Conservation (phyloP, 805 yeast species). For the Lipomyces yamanashiensis region DNA sequence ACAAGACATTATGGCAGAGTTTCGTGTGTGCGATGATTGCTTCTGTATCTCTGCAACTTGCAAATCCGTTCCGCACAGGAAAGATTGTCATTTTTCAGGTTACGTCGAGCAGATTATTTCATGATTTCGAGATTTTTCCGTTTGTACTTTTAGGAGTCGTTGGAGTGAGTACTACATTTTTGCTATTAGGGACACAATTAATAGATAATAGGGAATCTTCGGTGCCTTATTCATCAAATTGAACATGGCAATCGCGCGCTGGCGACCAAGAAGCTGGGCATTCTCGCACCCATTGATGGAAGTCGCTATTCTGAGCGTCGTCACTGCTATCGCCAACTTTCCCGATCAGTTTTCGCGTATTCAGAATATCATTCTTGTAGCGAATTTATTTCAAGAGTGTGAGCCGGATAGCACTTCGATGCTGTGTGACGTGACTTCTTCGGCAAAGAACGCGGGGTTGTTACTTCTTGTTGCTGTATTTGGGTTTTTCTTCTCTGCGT, state of each 20-base stretch:
- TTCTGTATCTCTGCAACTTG: conserved; percentile 59
- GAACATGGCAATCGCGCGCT: conserved; percentile 35
- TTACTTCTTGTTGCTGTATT: conserved; percentile 50
- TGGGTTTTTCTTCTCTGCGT: conserved; percentile 66
- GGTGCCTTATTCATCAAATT: conserved; percentile 30
- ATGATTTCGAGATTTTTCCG: conserved; percentile 69
- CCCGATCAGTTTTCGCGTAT: conserved; percentile 59
- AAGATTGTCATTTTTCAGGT: conserved; percentile 67
- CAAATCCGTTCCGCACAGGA: conserved; percentile 57
- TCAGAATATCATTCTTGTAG: conserved; percentile 61
- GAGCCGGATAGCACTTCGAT: conserved; percentile 38
- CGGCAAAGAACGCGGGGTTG: conserved; percentile 42
- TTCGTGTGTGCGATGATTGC: conserved; percentile 80
- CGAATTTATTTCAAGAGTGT: conserved; percentile 75
- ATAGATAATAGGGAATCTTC: conserved; percentile 19
- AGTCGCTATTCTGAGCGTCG: conserved; percentile 52
- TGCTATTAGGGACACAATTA: conserved; percentile 49
- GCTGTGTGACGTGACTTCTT: conserved; percentile 2
- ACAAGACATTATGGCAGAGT: conserved; percentile 78
- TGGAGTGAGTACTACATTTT: conserved; percentile 68
- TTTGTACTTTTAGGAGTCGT: conserved; percentile 69
- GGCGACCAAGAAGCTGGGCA: conserved; percentile 36
- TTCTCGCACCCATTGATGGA: conserved; percentile 51
- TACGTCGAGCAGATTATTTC: conserved; percentile 67
- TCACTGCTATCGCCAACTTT: conserved; percentile 61